Evolutionary conservation across 306 rosid species (phyloP).

Genomic region (Arachis stenosperma): DNA sequence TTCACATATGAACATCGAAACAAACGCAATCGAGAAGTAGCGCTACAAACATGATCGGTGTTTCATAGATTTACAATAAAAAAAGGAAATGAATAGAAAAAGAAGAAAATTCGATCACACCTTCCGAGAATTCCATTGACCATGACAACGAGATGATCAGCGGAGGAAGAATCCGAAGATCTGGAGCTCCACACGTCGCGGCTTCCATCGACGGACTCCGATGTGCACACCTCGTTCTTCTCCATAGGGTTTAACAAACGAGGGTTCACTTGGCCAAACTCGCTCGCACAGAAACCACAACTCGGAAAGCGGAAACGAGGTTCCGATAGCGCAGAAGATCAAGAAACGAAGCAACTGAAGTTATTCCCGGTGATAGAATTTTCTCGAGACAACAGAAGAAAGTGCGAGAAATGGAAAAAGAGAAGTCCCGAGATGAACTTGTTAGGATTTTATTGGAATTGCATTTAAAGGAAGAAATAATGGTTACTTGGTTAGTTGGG

Average conservation of each 20-base stretch:
- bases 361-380: not conserved
- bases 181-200: constrained; percentile 80
- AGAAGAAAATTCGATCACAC: constrained; percentile 38
- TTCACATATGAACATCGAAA: constrained; percentile 17
- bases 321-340: constrained; percentile 28
- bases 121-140: constrained; percentile 94
- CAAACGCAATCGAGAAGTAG: not conserved
- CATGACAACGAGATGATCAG: constrained; percentile 91
- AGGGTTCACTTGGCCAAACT: not conserved
- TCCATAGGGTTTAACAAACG: constrained; percentile 48
- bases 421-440: not conserved
- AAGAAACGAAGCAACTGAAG: not conserved
- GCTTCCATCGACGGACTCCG: constrained; percentile 67
- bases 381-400: constrained; percentile 36
- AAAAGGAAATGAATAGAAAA: not conserved
- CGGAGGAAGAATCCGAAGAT: constrained; percentile 71
- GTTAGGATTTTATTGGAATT: not conserved
- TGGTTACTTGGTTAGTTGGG: not conserved
- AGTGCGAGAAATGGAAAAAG: constrained; percentile 14
- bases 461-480: not conserved
- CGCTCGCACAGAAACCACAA: not conserved
- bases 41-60: not conserved
- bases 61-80: not conserved
- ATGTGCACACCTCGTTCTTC: constrained; percentile 64
- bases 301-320: constrained; percentile 20